phyloP scores from a whole-genome alignment of 148 eudicot genomes.

The Polygonum maritimum region DNA sequence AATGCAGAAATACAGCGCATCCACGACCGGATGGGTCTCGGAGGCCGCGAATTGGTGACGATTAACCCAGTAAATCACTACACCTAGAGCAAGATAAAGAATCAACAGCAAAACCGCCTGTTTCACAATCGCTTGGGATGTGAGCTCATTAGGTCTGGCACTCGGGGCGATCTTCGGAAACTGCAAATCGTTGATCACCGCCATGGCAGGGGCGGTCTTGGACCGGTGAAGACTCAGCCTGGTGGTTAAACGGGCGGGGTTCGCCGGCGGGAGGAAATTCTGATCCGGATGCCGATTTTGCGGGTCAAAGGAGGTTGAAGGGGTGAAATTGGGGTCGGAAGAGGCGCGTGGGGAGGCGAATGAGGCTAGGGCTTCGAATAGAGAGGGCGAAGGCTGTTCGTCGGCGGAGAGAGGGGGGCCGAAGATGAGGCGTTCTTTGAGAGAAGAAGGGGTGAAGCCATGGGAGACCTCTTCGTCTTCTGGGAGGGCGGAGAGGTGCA shows the following conservation, averaged over 20 bases:
- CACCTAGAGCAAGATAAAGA: conserved; percentile 61
- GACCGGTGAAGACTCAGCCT: conserved; percentile 59
- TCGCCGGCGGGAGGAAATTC: conserved; percentile 39
- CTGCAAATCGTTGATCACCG: conserved; percentile 47
- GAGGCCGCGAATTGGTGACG: conserved; percentile 36
- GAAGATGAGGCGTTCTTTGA: conserved; percentile 71
- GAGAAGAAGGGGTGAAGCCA: conserved; percentile 49
- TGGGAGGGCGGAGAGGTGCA: conserved; percentile 29
- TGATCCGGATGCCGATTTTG: conserved; percentile 20
- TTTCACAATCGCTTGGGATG: conserved; percentile 41
- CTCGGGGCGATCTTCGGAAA: conserved; percentile 1
- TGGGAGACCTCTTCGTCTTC: conserved; percentile 53
- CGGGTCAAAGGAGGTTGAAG: conserved; percentile 16
- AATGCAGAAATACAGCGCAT: conserved; percentile 90
- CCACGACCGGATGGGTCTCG: conserved; percentile 83
- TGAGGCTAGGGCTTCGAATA: conserved; percentile 35
- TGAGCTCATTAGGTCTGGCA: conserved; percentile 30
- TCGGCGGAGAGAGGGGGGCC: conserved; percentile 33
- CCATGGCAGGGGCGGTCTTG: conserved; percentile 94
- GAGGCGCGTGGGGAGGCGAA: conserved; percentile 3
- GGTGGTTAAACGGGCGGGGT: conserved; percentile 32
- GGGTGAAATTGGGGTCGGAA: conserved; percentile 13
- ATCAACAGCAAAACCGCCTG: conserved; percentile 62
- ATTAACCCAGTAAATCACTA: conserved; percentile 49
- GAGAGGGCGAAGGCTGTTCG: conserved; percentile 19